phyloP scores from a whole-genome alignment of 1,284 basidiomycete species.

The Fomes fomentarius region DNA sequence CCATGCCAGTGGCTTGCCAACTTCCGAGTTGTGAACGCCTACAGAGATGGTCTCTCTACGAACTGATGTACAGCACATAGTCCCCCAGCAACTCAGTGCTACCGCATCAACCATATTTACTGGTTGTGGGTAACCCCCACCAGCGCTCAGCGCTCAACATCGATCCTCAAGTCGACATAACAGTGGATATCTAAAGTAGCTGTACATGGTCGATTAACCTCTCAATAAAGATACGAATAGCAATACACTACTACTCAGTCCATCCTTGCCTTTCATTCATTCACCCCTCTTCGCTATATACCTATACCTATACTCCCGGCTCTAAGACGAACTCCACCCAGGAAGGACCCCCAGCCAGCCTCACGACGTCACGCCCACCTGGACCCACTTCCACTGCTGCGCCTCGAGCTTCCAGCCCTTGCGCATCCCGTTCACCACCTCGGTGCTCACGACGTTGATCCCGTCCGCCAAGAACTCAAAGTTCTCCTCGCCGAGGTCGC shows the following conservation, averaged over 20 bases:
- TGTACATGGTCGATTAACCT: slow-evolving; percentile 7
- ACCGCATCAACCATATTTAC: too few species aligned
- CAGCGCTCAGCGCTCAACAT: too few species aligned
- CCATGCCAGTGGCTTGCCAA: too few species aligned
- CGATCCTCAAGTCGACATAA: too few species aligned
- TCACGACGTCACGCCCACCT: slow-evolving; percentile 23
- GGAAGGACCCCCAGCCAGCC: too few species aligned
- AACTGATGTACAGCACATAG: too few species aligned
- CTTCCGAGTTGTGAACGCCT: too few species aligned
- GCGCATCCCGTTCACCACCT: slow-evolving; percentile 26
- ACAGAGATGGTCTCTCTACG: too few species aligned
- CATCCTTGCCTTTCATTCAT: too few species aligned
- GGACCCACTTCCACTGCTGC: slow-evolving; percentile 30
- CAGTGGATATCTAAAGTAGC: not conserved
- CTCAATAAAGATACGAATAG: slow-evolving; percentile 24
- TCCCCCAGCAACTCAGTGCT: too few species aligned
- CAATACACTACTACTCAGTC: slow-evolving; percentile 9
- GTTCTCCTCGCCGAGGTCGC: slow-evolving; percentile 29
- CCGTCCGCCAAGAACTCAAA: slow-evolving; percentile 33
- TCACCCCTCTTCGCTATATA: not conserved
- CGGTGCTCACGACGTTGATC: slow-evolving; percentile 25
- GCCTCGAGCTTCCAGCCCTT: slow-evolving; percentile 30
- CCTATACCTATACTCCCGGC: not conserved
- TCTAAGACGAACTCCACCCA: too few species aligned
- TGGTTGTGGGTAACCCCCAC: too few species aligned